Evolutionary conservation across 768 basidiomycete species (phyloP), one percentile per base, ranked within the genome.

Genomic region (Cystobasidium tubakii): DNA sequence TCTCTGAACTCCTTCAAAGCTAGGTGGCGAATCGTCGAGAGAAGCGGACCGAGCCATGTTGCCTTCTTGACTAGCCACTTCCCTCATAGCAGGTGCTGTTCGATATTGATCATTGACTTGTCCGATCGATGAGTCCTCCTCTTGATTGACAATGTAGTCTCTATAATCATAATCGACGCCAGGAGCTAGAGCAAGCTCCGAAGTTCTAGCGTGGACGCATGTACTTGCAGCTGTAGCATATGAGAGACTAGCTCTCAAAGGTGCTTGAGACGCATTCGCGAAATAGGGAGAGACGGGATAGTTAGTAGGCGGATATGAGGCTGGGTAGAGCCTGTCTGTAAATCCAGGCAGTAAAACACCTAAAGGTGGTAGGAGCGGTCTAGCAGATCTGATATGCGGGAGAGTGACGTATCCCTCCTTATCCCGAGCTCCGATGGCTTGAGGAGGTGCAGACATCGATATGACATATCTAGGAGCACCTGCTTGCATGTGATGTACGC

Each of bases 81-180:
- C 46, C n/a, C 46, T 50, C 15, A 50, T n/a, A 19, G 46, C n/a
- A 3, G 46, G 7, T 17, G 46, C 46, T 6, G n/a, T n/a, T 4
- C 46, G 46, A 50, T 50, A 50, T 21, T 50, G 39, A 3, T 34
- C 63, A 42, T n/a, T 65, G 7, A 34, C 63, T 2, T 17, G 23
- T 6, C 21, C 34, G 21, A 7, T 27, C 23, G 63, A 27, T 15
- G 33, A 4, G 39, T 65, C 44, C 15, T 65, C 63, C 25, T 65
- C 63, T 42, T 60, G 29, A 34, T 60, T 27, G 57, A 60, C 33
- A 60, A 60, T 27, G 29, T 60, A 60, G 57, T 60, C 57, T 31
- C 57, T 60, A 34, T 15, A 60, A 29, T 60, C 57, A 34, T 60
- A 60, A 27, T 25, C 6, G 12, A 34, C 6, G 27, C 57, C 57